Evolutionary conservation across 177 flowering plant genomes (phyloP), one percentile per base, ranked within the genome.

Genomic region (Vitis hybrid): DNA sequence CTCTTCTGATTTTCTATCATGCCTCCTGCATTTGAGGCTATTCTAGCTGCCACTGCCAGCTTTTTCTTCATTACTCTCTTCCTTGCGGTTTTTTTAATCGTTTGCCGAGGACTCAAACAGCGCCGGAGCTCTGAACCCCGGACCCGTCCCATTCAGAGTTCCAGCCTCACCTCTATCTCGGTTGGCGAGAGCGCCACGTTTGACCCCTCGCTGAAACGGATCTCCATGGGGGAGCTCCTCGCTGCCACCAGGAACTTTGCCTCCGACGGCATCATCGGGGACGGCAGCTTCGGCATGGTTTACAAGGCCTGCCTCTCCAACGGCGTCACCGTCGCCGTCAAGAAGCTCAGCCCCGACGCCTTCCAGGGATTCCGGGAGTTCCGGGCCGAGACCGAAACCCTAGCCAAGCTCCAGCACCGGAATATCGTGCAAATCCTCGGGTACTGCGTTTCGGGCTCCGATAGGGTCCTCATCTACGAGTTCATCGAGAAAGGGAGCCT

Each of bases 201-300:
- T 67, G 97, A 94, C 75, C 86, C 94, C 1, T 67, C 82, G 10
- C 75, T 94, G 5, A 49, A 50, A 49, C 80, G 31, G 52, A 78
- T 95, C 75, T 84, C 93, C 65, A 88, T 95, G 94, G 76, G 65
- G 2, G 95, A 91, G 58, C 90, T 95, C 61, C 8, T 78, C 65
- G 2, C 10, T 18, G 93, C 93, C 66, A 94, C 99, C 45, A 50
- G 70, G 11, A 84, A 87, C 78, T 94, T 94, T 84, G 63, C 87
- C 56, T 2, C 87, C 19, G 86, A 82, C 50, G 78, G 87, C 2
- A 82, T 94, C 81, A 73, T 94, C 77, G 99, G 99, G 39, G 99
- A 93, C 78, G 99, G 98, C 49, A 81, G 98, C 71, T 94, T 94
- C 73, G 99, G 98, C 12, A 77, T 84, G 29, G 96, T 93, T 15